Conservation (phyloP, 2,329 filamentous ascomycete genomes). For the Fusarium pininemorale region DNA sequence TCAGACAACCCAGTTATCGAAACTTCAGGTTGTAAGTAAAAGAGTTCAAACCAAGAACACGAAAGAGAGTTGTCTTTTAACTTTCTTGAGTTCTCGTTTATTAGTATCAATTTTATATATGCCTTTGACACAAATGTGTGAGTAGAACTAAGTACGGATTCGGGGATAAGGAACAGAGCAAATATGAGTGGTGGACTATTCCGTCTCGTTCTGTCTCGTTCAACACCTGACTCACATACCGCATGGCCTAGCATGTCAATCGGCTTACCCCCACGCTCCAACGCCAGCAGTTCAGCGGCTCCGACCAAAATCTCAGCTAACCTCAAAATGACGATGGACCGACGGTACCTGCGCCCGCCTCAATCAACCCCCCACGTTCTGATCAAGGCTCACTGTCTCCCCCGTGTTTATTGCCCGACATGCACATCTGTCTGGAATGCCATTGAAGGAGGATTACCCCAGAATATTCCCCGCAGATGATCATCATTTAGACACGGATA, state of each 20-base stretch:
- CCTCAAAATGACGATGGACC: neutral
- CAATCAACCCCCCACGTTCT: neutral
- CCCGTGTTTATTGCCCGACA: constrained; percentile 8
- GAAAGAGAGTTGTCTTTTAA: too few species aligned
- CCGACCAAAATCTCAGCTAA: neutral
- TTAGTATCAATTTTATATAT: too few species aligned
- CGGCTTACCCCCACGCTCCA: neutral
- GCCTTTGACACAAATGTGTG: neutral
- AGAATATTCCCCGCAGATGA: neutral
- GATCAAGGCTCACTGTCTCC: neutral
- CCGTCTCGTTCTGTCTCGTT: too few species aligned
- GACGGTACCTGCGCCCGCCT: neutral
- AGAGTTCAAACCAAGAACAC: too few species aligned
- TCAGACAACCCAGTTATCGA: too few species aligned
- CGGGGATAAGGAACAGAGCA: rapidly evolving
- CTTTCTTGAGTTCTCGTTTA: rapidly evolving
- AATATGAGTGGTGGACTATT: neutral
- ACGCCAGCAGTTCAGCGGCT: rapidly evolving
- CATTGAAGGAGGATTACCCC: neutral
- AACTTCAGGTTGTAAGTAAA: too few species aligned
- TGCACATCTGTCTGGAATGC: neutral
- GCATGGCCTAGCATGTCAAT: neutral
- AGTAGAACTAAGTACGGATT: too few species aligned
- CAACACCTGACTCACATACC: too few species aligned
- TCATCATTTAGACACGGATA: neutral